Base-by-base conservation (phyloP, 352 stramenopile species). In the Globisporangium megalacanthum region DNA sequence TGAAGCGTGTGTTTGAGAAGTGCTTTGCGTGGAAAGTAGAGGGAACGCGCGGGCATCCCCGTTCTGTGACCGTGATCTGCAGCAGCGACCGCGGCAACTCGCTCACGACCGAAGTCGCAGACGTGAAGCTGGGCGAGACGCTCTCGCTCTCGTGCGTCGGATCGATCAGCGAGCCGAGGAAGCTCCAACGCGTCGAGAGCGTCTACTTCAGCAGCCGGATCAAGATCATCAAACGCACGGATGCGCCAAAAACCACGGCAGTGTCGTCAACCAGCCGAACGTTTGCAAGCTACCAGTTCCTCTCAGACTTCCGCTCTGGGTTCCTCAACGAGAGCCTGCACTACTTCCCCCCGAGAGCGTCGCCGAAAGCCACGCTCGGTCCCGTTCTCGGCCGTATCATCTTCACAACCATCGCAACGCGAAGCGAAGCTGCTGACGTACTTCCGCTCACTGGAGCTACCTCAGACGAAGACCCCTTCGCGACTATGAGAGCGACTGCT, bases 21-120 rank as follows among this genome's bases (percentile, higher is more conserved):
- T 37, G 86, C 0, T 88, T 89, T 66, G 58, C 70, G 11, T 92
- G 83, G 83, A 90, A 91, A 60, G 58, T 68, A 11, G 60, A 63
- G 19, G 49, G 25, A 4, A 29, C 67, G 10, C 61, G 62, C 25
- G 54, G 56, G 13, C 61, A 69, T 13, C 68, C 80, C 33, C 51
- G 77, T 29, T 29, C 25, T 10, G 62, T 86, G 8, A 52, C 51
- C 31, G 42, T 92, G 15, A 65, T 92, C 25, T 77, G 77, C 51
- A 60, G 41, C n/a, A 70, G 58, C 14, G 64, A 70, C 0, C 49
- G 31, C 19, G 63, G 61, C 8, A 77, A 60, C 25, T 81, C 80
- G 0, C 69, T 83, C 19, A 73, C 60, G 11, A 82, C 79, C 36
- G 64, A 63, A 15, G 54, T 92, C 48, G 86, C 58, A 1, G 83